Base-by-base conservation (phyloP, 2,329 filamentous ascomycete genomes). In the Phialophora tarda region DNA sequence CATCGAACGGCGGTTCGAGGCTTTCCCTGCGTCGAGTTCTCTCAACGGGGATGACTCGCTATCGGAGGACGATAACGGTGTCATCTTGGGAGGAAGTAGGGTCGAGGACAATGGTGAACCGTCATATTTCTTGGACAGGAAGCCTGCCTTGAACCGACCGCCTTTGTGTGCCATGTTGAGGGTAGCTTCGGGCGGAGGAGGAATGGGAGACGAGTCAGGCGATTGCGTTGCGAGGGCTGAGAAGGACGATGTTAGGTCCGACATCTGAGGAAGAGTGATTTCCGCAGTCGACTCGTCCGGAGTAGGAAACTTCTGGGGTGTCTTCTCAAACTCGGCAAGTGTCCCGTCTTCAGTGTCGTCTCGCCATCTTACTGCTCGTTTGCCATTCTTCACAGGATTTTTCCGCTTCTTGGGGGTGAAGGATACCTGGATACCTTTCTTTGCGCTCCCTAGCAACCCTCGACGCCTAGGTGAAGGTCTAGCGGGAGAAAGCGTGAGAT, bases 261-360 rank as follows among this genome's bases (percentile, higher is more conserved):
- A 86, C n/a, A 84, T 76, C 2, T 79, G 75, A 12, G 79, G 71
- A 1, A 83, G 71, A 12, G 74, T 74, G 26, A 78, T 78, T 58
- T 88, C 85, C 6, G 88, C 86, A 0, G 86, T 85, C 1, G 82
- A 82, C 17, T 86, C 82, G 8, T 85, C 78, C 5, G 65, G 64
- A 10, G 67, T 65, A n/a, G 64, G 58, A 44, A 69, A 67, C 75
- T 89, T 91, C 77, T 93, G 86, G 0, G 95, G 94, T 2, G 94
- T 97, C 79, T 92, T 92, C 75, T 94, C 91, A 75, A 94, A 97
- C 76, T 98, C 95, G 11, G 91, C 93, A 63, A 98, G 81, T 0
- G 89, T 89, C 26, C 93, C 93, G 59, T 94, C 88, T 74, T 96
- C 90, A 1, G 89, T 92, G 73, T 98, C 95, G 74, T 96, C 93